These are phyloP conservation scores for Sugiyamaella marilandica DNA, from an alignment of 805 yeast species.

Conservation along the genomic window DNA sequence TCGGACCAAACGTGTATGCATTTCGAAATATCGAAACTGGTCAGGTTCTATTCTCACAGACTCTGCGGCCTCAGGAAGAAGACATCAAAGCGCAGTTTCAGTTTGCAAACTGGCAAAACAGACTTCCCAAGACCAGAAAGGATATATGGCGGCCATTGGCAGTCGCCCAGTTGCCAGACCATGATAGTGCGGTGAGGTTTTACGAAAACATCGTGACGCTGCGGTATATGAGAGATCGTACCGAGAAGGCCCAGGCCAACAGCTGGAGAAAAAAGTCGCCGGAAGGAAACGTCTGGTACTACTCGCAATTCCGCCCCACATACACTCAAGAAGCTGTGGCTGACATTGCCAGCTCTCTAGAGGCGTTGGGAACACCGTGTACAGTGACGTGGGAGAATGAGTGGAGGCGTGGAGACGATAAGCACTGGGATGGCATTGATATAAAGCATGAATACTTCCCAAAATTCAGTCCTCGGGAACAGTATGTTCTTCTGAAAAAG, in stretches of 20 bases:
- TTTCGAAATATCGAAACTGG: constrained; percentile 86
- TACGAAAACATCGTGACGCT: constrained; percentile 70
- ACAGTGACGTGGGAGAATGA: constrained; percentile 72
- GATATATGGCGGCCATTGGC: constrained; percentile 92
- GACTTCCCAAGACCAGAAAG: constrained; percentile 70
- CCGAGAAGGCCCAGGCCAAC: constrained; percentile 53
- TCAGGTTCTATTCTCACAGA: constrained; percentile 83
- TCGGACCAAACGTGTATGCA: constrained; percentile 78
- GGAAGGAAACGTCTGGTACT: constrained; percentile 79
- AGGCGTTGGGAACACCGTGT: constrained; percentile 42
- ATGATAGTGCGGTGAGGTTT: constrained; percentile 64
- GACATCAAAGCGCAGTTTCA: constrained; percentile 65
- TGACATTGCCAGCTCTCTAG: constrained; percentile 68
- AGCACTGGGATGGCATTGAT: constrained; percentile 52
- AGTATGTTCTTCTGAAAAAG: constrained; percentile 20
- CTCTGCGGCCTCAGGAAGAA: constrained; percentile 48
- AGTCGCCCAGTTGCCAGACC: constrained; percentile 60
- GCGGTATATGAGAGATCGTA: constrained; percentile 65
- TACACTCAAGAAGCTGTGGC: constrained; percentile 89
- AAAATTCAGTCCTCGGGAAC: constrained; percentile 21
- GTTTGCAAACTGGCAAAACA: constrained; percentile 86
- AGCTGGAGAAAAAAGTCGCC: constrained; percentile 64
- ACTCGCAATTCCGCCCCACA: constrained; percentile 85
- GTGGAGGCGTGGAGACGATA: constrained; percentile 81
- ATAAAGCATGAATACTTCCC: constrained; percentile 23